phyloP scores from a whole-genome alignment of 2,329 filamentous ascomycete species.

The Ophiocordyceps robertsii region DNA sequence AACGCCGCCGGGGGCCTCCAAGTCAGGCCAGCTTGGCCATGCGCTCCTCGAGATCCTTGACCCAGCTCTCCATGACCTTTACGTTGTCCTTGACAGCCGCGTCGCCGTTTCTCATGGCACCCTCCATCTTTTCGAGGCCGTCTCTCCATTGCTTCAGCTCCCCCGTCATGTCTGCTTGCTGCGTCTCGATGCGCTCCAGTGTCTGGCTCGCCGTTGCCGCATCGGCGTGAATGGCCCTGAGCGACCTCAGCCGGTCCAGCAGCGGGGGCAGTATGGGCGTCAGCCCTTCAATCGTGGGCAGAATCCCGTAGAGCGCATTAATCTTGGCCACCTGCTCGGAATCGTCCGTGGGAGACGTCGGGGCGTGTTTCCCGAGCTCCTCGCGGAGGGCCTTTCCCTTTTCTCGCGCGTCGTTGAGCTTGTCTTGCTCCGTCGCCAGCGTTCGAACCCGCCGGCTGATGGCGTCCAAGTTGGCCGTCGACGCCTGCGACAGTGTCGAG shows the following conservation, averaged over 20 bases:
- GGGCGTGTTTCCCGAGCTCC: conserved; percentile 34
- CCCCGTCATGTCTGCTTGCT: conserved; percentile 67
- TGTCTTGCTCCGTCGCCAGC: conserved; percentile 60
- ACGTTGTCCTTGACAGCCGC: conserved; percentile 64
- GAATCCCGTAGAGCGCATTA: conserved; percentile 76
- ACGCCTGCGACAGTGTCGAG: conserved; percentile 58
- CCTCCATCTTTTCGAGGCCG: conserved; percentile 67
- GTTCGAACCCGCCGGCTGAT: conserved; percentile 56
- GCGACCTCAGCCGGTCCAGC: conserved; percentile 70
- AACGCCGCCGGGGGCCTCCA: neutral
- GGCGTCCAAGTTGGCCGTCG: conserved; percentile 57
- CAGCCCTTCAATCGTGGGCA: conserved; percentile 79
- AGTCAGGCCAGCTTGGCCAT: conserved; percentile 42
- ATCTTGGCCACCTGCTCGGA: conserved; percentile 73
- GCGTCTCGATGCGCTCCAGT: conserved; percentile 61
- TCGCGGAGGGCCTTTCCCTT: conserved; percentile 50
- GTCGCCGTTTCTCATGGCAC: conserved; percentile 57
- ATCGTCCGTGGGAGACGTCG: conserved; percentile 30
- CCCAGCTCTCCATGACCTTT: conserved; percentile 76
- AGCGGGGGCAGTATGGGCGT: conserved; percentile 74
- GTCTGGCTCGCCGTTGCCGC: conserved; percentile 71
- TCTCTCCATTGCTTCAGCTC: conserved; percentile 82
- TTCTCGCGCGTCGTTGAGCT: conserved; percentile 50
- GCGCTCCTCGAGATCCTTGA: conserved; percentile 71
- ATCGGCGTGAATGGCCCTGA: conserved; percentile 74